Evolutionary conservation across 805 yeast genomes (phyloP).

Genomic region (Clavispora asparagi): DNA sequence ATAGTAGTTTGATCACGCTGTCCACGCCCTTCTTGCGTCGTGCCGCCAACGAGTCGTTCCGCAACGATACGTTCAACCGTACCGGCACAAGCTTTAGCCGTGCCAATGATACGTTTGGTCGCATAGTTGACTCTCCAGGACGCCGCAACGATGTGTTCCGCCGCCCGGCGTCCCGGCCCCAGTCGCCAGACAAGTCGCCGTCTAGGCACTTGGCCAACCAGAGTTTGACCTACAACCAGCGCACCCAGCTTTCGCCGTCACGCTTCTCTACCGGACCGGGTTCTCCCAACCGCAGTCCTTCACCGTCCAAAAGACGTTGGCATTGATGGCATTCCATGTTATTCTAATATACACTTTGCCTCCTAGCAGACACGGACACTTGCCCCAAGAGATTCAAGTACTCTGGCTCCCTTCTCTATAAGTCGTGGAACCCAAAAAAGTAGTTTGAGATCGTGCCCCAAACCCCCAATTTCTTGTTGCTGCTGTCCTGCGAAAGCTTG

Average conservation of each 20-base stretch:
- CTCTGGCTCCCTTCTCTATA: slow-evolving; percentile 15
- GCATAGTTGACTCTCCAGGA: neutral
- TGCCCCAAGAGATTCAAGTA: no score
- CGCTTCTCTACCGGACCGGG: slow-evolving; percentile 10
- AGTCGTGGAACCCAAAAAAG: slow-evolving; percentile 41
- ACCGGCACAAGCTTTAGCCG: neutral
- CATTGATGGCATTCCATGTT: slow-evolving; percentile 4
- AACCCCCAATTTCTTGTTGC: slow-evolving; percentile 28
- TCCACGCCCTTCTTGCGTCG: slow-evolving; percentile 14
- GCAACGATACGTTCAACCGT: slow-evolving; percentile 4
- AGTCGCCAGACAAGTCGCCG: slow-evolving; percentile 13
- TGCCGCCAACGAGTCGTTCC: slow-evolving; percentile 10
- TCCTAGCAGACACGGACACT: neutral
- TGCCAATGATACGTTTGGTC: neutral
- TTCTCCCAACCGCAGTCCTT: slow-evolving; percentile 17
- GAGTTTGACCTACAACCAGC: slow-evolving; percentile 11
- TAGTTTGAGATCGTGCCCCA: slow-evolving; percentile 29
- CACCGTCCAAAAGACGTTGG: slow-evolving; percentile 16
- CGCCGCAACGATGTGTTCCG: slow-evolving; percentile 1
- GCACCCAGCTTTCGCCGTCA: slow-evolving; percentile 14
- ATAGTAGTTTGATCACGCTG: slow-evolving; percentile 9
- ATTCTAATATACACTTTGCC: neutral
- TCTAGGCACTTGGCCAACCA: slow-evolving; percentile 11
- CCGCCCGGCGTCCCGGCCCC: slow-evolving; percentile 10
- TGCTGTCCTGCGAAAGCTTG: slow-evolving; percentile 15